Percentiles rank a stretch among this genome's conserved stretches.
Evolutionary conservation across 257 asterid genomes (phyloP).

Genomic region (Mitragyna speciosa): DNA sequence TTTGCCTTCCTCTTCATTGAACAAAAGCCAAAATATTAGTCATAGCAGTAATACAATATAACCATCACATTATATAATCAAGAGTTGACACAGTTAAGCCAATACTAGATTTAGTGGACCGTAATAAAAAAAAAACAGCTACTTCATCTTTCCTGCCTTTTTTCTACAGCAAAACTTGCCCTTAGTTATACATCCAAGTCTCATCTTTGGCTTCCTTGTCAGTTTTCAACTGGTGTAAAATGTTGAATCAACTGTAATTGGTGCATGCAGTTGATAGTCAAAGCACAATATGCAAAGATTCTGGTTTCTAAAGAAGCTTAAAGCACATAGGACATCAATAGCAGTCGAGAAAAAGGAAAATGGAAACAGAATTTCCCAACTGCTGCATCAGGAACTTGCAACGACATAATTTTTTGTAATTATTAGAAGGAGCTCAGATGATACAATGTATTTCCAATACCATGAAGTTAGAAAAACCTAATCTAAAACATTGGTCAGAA

Average conservation of each 20-base stretch:
- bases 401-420: too few relatives aligned
- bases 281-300: too few relatives aligned
- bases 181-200: not conserved
- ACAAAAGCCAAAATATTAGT: conserved; percentile 24
- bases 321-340: too few relatives aligned
- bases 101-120: not conserved
- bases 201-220: not conserved
- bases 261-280: not conserved
- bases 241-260: not conserved
- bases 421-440: too few relatives aligned
- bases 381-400: too few relatives aligned
- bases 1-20: conserved; percentile 61
- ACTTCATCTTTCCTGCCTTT: not conserved
- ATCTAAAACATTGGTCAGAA: too few relatives aligned
- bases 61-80: not conserved
- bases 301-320: too few relatives aligned
- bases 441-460: not conserved
- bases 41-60: not conserved
- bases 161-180: not conserved
- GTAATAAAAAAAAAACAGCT: not conserved
- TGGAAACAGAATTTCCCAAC: too few relatives aligned
- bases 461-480: too few relatives aligned
- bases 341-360: too few relatives aligned
- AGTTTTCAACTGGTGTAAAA: not conserved
- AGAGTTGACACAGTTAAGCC: not conserved